phyloP scores from a whole-genome alignment of 352 stramenopile genomes.

The Elongisporangium prolatum region DNA sequence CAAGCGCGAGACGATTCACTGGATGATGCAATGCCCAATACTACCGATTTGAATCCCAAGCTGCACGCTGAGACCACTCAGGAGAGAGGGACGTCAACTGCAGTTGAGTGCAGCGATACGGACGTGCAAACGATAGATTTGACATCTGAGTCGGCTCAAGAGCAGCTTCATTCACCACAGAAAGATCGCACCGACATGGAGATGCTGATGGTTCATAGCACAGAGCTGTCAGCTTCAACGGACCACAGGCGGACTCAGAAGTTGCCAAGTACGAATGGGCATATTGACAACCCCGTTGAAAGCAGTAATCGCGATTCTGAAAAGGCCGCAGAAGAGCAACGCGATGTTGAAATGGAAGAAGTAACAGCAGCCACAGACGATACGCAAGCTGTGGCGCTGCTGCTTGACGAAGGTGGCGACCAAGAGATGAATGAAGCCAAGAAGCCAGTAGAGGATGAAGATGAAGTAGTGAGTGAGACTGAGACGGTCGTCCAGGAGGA shows the following conservation, averaged over 20 bases:
- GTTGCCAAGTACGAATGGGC: background rate
- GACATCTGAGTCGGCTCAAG: background rate
- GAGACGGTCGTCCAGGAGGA: background rate
- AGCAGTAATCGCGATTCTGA: background rate
- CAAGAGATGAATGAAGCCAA: background rate
- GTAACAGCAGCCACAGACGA: background rate
- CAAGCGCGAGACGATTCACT: background rate
- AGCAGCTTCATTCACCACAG: too few species aligned
- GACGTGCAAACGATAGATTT: background rate
- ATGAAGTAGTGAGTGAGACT: background rate
- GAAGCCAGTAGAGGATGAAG: background rate
- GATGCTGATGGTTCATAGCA: background rate
- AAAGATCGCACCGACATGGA: background rate
- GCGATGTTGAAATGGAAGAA: background rate
- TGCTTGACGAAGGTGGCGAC: background rate
- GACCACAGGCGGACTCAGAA: background rate
- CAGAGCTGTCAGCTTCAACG: background rate
- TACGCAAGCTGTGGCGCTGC: background rate
- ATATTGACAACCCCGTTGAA: too few species aligned
- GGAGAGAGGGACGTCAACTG: background rate
- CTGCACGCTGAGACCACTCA: too few species aligned
- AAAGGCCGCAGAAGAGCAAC: background rate
- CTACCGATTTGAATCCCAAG: background rate
- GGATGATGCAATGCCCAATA: background rate
- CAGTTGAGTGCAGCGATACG: background rate